Conservation (phyloP, 2,329 filamentous ascomycete genomes). For the Cercospora sp. region DNA sequence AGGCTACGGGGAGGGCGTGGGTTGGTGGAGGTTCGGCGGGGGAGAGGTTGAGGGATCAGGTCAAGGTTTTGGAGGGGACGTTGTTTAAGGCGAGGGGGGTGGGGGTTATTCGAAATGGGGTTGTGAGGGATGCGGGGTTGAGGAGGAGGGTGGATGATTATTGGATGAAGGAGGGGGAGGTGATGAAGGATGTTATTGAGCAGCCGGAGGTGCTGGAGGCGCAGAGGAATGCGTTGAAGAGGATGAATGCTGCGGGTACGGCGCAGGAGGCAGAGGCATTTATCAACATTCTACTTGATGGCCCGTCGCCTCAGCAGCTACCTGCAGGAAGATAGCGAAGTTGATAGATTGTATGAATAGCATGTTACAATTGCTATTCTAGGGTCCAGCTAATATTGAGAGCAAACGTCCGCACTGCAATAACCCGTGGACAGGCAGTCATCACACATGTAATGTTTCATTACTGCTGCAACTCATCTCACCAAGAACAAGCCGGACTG, state of each 20-base stretch:
- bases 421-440: neutral
- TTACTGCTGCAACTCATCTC: neutral
- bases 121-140: conserved; percentile 70
- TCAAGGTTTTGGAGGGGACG: conserved; percentile 58
- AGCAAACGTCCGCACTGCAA: neutral
- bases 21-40: conserved; percentile 60
- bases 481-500: neutral
- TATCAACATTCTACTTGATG: conserved; percentile 35
- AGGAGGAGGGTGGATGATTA: conserved; percentile 68
- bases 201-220: conserved; percentile 72
- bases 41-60: conserved; percentile 64
- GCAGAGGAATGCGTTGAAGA: conserved; percentile 65
- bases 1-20: conserved; percentile 77
- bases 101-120: conserved; percentile 77
- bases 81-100: conserved; percentile 70
- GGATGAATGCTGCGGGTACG: conserved; percentile 64
- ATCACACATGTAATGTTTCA: neutral
- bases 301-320: neutral
- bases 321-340: neutral
- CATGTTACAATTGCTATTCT: neutral
- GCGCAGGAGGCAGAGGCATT: conserved; percentile 65
- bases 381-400: neutral
- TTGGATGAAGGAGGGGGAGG: conserved; percentile 74
- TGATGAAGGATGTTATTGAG: conserved; percentile 75
- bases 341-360: neutral